Evolutionary conservation across 179 eudicot genomes (phyloP).

Genomic region (Spergularia azorica): DNA sequence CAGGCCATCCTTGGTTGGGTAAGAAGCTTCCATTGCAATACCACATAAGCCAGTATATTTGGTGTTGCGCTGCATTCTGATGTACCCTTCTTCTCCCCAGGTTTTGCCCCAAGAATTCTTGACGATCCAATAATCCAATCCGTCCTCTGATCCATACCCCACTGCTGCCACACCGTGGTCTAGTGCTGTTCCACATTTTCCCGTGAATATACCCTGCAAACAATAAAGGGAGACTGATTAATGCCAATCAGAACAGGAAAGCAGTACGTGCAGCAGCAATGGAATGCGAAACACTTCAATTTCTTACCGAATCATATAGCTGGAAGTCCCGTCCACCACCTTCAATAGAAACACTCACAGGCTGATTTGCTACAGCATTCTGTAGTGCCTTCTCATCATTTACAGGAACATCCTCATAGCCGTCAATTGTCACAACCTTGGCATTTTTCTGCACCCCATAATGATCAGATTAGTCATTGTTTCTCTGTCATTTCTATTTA

Average conservation of each 20-base stretch:
- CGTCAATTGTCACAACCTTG: constrained; percentile 69
- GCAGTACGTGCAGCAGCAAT: constrained; percentile 34
- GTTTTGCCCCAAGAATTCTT: constrained; percentile 80
- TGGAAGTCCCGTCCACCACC: constrained; percentile 71
- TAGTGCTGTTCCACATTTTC: constrained; percentile 57
- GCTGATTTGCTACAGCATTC: constrained; percentile 89
- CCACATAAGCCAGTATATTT: constrained; percentile 69
- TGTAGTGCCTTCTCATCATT: constrained; percentile 57
- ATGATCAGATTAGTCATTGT: not conserved
- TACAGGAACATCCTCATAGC: constrained; percentile 74
- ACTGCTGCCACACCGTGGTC: constrained; percentile 85
- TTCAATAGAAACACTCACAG: constrained; percentile 84
- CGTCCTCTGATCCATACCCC: constrained; percentile 69
- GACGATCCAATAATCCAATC: constrained; percentile 74
- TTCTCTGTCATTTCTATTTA: not conserved
- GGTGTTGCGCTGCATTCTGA: constrained; percentile 63
- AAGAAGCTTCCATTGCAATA: constrained; percentile 66
- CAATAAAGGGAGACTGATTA: not conserved
- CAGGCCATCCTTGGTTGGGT: constrained; percentile 51
- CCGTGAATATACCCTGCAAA: constrained; percentile 68
- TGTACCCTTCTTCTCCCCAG: constrained; percentile 89
- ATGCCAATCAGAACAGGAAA: no score
- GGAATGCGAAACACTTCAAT: not conserved
- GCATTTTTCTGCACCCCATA: constrained; percentile 52
- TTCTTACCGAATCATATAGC: constrained; percentile 43